Conservation (phyloP, 2,329 filamentous ascomycete genomes). For the Emydomyces testavorans region DNA sequence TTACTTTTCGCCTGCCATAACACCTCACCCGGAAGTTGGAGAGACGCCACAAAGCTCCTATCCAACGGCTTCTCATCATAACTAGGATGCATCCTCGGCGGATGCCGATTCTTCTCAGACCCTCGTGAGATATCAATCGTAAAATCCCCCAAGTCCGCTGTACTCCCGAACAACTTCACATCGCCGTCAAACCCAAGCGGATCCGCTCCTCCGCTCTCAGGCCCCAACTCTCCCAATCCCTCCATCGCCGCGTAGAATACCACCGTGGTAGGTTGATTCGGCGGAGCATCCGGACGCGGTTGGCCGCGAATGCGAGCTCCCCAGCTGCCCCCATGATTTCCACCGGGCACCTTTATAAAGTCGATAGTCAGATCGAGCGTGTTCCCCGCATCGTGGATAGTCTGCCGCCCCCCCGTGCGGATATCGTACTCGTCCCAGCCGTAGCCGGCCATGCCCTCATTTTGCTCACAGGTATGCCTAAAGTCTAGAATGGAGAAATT, state of each 20-base stretch:
- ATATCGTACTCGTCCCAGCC: slow-evolving; percentile 98
- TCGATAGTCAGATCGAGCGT: slow-evolving; percentile 81
- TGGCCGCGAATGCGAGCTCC: slow-evolving; percentile 75
- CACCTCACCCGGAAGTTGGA: slow-evolving; percentile 53
- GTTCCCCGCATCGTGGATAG: slow-evolving; percentile 82
- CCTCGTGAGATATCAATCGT: slow-evolving; percentile 66
- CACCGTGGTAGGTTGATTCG: slow-evolving; percentile 60
- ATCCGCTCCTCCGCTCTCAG: slow-evolving; percentile 44
- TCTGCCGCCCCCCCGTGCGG: slow-evolving; percentile 72
- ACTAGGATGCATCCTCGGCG: slow-evolving; percentile 48
- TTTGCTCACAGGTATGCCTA: slow-evolving; percentile 90
- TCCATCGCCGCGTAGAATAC: slow-evolving; percentile 77
- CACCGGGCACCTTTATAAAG: slow-evolving; percentile 86
- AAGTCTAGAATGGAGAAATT: slow-evolving; percentile 47
- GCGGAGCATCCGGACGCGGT: slow-evolving; percentile 56
- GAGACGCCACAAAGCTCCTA: slow-evolving; percentile 62
- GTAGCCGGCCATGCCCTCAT: slow-evolving; percentile 87
- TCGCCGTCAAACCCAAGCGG: slow-evolving; percentile 46
- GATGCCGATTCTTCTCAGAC: slow-evolving; percentile 49
- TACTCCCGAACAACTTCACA: slow-evolving; percentile 60
- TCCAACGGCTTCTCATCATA: slow-evolving; percentile 60
- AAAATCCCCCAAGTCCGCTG: slow-evolving; percentile 64
- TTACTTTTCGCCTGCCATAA: slow-evolving; percentile 73
- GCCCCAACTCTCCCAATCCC: slow-evolving; percentile 55
- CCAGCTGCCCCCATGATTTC: slow-evolving; percentile 80